Conservation (phyloP, 2,329 filamentous ascomycete genomes). For the Cladosporium sp. region DNA sequence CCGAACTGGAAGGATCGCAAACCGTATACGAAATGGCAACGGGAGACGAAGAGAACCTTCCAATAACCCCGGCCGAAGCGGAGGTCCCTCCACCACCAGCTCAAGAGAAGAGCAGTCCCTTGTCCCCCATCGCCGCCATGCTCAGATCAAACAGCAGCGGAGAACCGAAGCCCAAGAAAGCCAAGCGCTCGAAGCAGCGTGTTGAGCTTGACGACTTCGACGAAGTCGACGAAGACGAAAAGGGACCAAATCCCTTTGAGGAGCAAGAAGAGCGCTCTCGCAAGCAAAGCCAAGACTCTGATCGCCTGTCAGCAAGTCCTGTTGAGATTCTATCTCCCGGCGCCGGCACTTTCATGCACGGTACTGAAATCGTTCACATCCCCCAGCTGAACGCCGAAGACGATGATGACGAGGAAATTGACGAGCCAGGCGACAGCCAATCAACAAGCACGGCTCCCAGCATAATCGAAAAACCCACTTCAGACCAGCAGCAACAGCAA, state of each 20-base stretch:
- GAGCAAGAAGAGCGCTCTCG: conserved; percentile 28
- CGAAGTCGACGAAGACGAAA: conserved; percentile 40
- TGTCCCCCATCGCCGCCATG: conserved; percentile 40
- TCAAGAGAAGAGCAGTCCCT: conserved; percentile 19
- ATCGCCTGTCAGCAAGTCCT: conserved; percentile 63
- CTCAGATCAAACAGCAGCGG: conserved; percentile 35
- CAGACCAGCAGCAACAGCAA: background rate
- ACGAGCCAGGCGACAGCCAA: conserved; percentile 2
- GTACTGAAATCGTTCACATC: conserved; percentile 34
- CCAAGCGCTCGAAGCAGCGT: conserved; percentile 57
- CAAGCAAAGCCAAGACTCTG: conserved; percentile 27
- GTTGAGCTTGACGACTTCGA: conserved; percentile 70
- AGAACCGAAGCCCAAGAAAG: conserved; percentile 50
- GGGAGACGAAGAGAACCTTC: conserved; percentile 36
- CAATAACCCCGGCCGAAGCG: conserved; percentile 21
- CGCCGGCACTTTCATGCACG: conserved; percentile 33
- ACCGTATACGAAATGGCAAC: conserved; percentile 37
- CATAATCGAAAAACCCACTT: conserved; percentile 12
- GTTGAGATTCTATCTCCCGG: conserved; percentile 55
- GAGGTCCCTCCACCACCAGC: conserved; percentile 4
- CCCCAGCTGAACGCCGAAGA: conserved; percentile 21
- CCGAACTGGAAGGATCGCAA: conserved; percentile 36
- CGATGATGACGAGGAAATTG: conserved; percentile 12
- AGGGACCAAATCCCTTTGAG: conserved; percentile 15
- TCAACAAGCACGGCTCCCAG: conserved; percentile 6